Evolutionary conservation across 306 rosid species (phyloP).

Genomic region (Lithocarpus polystachyus): DNA sequence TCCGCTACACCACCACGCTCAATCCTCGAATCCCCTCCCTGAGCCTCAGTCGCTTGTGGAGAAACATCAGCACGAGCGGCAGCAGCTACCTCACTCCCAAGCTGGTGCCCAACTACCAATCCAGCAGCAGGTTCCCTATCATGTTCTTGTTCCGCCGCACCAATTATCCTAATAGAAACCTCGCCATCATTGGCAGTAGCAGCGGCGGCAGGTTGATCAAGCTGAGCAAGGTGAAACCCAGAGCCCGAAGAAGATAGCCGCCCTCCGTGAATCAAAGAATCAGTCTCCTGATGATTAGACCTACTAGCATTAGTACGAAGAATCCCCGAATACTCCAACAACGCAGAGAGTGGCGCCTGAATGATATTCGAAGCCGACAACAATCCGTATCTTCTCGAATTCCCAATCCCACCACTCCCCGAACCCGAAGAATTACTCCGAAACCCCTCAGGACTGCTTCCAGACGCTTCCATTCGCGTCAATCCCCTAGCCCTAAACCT

Average conservation of each 20-base stretch:
- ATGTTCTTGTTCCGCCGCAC: slow-evolving; percentile 55
- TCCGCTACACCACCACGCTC: slow-evolving; percentile 45
- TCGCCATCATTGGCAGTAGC: slow-evolving; percentile 51
- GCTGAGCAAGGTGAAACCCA: slow-evolving; percentile 33
- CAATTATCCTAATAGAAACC: slow-evolving; percentile 86
- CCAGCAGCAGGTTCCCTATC: slow-evolving; percentile 59
- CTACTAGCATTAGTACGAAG: slow-evolving; percentile 53
- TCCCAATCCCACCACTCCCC: no score
- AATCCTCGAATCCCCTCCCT: slow-evolving; percentile 28
- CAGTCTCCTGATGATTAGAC: slow-evolving; percentile 46
- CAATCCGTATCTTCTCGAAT: slow-evolving; percentile 47
- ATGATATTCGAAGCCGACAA: slow-evolving; percentile 59
- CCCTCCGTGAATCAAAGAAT: slow-evolving; percentile 32
- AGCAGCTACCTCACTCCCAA: slow-evolving; percentile 32
- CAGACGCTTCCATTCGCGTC: no score
- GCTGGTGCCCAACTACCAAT: slow-evolving; percentile 41
- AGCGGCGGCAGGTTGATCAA: slow-evolving; percentile 24
- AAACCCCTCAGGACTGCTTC: no score
- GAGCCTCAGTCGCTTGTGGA: slow-evolving; percentile 27
- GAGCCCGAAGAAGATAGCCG: slow-evolving; percentile 30
- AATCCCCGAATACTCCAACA: slow-evolving; percentile 76
- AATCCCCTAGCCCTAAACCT: slow-evolving; percentile 58
- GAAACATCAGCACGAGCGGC: slow-evolving; percentile 35
- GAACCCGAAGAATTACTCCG: no score
- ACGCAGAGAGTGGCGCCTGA: slow-evolving; percentile 73